Conservation (phyloP, 257 asterid genomes). For the Solanum habrochaites region DNA sequence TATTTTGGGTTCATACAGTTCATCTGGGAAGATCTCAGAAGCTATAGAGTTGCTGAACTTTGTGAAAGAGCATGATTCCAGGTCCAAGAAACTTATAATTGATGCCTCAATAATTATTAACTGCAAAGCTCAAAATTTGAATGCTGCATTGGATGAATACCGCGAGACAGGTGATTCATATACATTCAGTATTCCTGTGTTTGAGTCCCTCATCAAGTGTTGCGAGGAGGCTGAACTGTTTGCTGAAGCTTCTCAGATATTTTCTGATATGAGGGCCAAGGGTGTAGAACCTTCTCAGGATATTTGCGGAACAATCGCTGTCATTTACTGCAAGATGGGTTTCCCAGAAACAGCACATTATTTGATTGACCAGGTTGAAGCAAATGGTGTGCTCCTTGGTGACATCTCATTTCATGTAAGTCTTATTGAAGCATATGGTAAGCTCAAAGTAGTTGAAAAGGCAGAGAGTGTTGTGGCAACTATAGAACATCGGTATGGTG, state of each 20-base stretch:
- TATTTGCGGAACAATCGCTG: conserved; percentile 37
- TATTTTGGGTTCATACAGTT: conserved; percentile 75
- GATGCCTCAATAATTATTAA: conserved; percentile 69
- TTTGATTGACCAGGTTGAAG: conserved; percentile 50
- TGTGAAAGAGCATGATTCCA: conserved; percentile 47
- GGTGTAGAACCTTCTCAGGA: conserved; percentile 62
- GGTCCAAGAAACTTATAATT: conserved; percentile 38
- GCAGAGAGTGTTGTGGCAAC: conserved; percentile 66
- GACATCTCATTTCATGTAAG: conserved; percentile 35
- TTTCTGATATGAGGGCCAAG: conserved; percentile 71
- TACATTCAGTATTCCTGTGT: conserved; percentile 44
- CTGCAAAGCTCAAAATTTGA: conserved; percentile 66
- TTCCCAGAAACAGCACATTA: conserved; percentile 82
- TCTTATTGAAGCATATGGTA: conserved; percentile 77
- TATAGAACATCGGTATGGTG: conserved; percentile 35
- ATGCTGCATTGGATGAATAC: conserved; percentile 79
- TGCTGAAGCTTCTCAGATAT: conserved; percentile 80
- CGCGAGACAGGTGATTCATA: conserved; percentile 18
- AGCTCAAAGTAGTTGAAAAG: conserved; percentile 56
- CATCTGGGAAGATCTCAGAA: conserved; percentile 60
- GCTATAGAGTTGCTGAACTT: conserved; percentile 66
- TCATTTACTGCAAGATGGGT: conserved; percentile 53
- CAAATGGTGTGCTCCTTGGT: conserved; percentile 36
- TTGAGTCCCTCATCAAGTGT: conserved; percentile 50
- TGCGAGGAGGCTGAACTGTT: conserved; percentile 44